These are phyloP conservation scores for Myxozyma vanderwaltii DNA, from an alignment of 805 yeast genomes.

Conservation along the genomic window DNA sequence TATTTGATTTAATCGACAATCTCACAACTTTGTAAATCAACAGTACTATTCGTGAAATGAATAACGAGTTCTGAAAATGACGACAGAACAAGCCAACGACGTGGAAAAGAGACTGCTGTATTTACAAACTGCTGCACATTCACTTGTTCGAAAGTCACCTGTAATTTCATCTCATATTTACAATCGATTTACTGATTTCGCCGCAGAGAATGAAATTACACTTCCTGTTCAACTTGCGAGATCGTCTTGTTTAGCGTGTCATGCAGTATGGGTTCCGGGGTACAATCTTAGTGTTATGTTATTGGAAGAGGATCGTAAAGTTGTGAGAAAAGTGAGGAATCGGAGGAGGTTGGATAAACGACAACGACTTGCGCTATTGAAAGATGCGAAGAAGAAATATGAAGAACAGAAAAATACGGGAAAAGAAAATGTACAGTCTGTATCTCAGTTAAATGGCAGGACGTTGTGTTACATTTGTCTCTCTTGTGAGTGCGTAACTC, in stretches of 20 bases:
- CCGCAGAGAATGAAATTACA: constrained; percentile 3
- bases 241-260: constrained; percentile 25
- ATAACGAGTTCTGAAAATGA: not conserved
- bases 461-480: constrained; percentile 22
- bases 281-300: constrained; percentile 18
- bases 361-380: not conserved
- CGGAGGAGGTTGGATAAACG: constrained; percentile 6
- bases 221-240: constrained; percentile 26
- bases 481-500: constrained; percentile 19
- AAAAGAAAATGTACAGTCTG: not conserved
- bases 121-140: constrained; percentile 28
- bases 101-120: constrained; percentile 1
- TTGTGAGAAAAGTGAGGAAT: not conserved
- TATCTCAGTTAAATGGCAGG: not conserved
- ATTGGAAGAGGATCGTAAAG: not conserved
- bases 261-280: constrained; percentile 31
- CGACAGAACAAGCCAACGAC: not conserved
- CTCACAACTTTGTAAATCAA: no score
- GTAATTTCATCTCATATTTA: constrained; percentile 20
- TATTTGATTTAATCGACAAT: not conserved
- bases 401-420: not conserved
- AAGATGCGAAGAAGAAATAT: not conserved
- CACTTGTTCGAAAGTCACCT: constrained; percentile 11
- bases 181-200: constrained; percentile 10
- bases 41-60: no score